phyloP scores from a whole-genome alignment of 768 basidiomycete species.

The Naganishia onofrii region DNA sequence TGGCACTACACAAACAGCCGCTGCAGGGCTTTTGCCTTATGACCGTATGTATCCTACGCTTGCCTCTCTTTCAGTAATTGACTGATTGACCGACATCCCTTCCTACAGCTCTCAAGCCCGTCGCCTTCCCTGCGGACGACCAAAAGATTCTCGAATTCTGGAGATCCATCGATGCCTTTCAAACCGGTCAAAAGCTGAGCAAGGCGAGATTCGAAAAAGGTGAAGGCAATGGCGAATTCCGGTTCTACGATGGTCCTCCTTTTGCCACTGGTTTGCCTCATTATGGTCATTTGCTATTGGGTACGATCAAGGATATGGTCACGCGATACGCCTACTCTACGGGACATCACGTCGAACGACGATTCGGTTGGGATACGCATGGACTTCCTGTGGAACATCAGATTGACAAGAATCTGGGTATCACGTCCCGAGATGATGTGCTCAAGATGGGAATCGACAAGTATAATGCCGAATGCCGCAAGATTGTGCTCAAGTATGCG shows the following conservation, averaged over 20 bases:
- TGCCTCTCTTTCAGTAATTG: background rate
- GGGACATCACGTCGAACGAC: conserved; percentile 84
- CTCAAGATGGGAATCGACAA: conserved; percentile 92
- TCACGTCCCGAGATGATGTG: conserved; percentile 90
- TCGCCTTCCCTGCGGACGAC: conserved; percentile 46
- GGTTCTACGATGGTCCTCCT: conserved; percentile 96
- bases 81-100: background rate
- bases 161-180: conserved; percentile 96
- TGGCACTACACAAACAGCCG: background rate
- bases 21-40: conserved; percentile 24
- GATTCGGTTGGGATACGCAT: conserved; percentile 99
- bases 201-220: conserved; percentile 53
- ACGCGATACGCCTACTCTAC: conserved; percentile 92
- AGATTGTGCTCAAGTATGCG: conserved; percentile 95
- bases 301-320: conserved; percentile 74
- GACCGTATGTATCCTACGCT: background rate
- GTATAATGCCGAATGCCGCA: conserved; percentile 94
- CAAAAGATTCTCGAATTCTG: conserved; percentile 83
- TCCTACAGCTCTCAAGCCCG: conserved; percentile 28
- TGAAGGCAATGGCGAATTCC: conserved; percentile 66
- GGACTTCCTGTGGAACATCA: conserved; percentile 98
- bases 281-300: conserved; percentile 85
- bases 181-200: conserved; percentile 78
- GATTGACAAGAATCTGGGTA: conserved; percentile 93
- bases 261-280: conserved; percentile 96